Base-by-base conservation (phyloP, 495 filamentous ascomycete genomes). In the Aspergillus avenaceus region DNA sequence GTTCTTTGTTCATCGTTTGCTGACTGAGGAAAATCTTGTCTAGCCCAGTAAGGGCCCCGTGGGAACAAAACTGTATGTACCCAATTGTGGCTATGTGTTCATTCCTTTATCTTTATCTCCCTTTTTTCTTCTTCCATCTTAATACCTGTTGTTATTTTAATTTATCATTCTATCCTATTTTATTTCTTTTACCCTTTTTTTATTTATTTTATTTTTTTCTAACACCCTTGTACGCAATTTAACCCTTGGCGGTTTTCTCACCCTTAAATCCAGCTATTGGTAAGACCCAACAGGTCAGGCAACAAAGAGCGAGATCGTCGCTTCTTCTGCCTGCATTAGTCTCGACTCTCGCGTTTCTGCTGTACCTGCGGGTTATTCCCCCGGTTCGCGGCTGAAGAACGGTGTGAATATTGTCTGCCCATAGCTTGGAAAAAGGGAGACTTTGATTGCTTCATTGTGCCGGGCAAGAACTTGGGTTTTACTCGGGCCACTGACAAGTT, bases 321-420 rank as follows among this genome's bases (percentile, higher is more conserved):
- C 34, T 38, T 38, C 5, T 7, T 38, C 34, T 21, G 34, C 34
- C 34, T 38, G 5, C 34, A 19, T 38, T 38, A 5, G n/a, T 16
- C 29, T 32, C 16, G 34, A 14, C 16, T 38, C 21, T 18, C n/a
- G 16, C 34, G 7, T 9, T 19, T 5, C 34, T 38, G 34, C 34
- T 38, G 34, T 18, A 21, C 45, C 48, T 50, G 48, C 48, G 36
- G 23, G 48, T 12, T 25, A 7, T 22, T 32, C 37, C 47, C 37
- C 38, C 25, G 18, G 14, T 14, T 45, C 37, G 48, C 28, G 48
- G 48, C 48, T 50, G 48, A 50, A 32, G 16, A 31, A 32, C 27
- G 18, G n/a, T 32, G 28, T 47, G 45, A 38, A 38, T 37, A 47
- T 14, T 25, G 26, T 23, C 16, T 38, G 14, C 21, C 32, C 42